Percentiles rank a stretch among this genome's conserved stretches.
phyloP scores from a whole-genome alignment of 768 basidiomycete genomes.

The Kwoniella sp. region DNA sequence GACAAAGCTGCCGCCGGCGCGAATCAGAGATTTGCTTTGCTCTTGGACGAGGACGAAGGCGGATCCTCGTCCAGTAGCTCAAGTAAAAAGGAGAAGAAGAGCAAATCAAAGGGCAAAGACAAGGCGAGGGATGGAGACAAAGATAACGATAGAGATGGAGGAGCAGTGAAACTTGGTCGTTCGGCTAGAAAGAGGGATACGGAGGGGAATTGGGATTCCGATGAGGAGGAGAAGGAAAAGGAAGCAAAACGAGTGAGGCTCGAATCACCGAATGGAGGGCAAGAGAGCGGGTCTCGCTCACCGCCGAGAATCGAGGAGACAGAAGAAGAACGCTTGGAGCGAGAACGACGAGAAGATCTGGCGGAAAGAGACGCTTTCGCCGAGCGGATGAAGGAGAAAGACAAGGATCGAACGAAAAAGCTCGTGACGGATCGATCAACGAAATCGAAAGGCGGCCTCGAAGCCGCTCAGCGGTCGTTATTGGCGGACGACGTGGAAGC shows the following conservation, averaged over 20 bases:
- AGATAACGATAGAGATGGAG: constrained; percentile 23
- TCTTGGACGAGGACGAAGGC: constrained; percentile 74
- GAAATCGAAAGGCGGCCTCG: constrained; percentile 70
- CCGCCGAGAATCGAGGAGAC: constrained; percentile 67
- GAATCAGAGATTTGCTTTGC: constrained; percentile 68
- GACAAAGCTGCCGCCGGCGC: constrained; percentile 60
- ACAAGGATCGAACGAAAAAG: constrained; percentile 83
- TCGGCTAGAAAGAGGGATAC: constrained; percentile 72
- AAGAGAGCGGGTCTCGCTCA: constrained; percentile 34
- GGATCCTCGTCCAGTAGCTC: constrained; percentile 49
- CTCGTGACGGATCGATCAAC: constrained; percentile 90
- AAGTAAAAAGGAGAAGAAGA: constrained; percentile 58
- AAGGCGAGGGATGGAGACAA: constrained; percentile 56
- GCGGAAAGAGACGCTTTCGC: constrained; percentile 92
- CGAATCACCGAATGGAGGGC: constrained; percentile 29
- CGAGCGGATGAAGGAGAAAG: constrained; percentile 77
- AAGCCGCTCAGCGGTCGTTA: constrained; percentile 76
- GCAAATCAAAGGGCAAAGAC: constrained; percentile 60
- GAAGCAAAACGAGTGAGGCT: constrained; percentile 47
- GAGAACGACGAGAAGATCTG: constrained; percentile 75
- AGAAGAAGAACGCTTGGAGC: constrained; percentile 69
- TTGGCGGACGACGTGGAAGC: constrained; percentile 74
- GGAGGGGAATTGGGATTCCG: constrained; percentile 75
- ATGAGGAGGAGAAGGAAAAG: constrained; percentile 37
- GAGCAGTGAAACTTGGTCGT: constrained; percentile 34